Percentiles rank a stretch among this genome's conserved stretches.
These are phyloP conservation scores for Prunus armeniaca DNA, from an alignment of 306 rosid genomes.

Conservation along the genomic window DNA sequence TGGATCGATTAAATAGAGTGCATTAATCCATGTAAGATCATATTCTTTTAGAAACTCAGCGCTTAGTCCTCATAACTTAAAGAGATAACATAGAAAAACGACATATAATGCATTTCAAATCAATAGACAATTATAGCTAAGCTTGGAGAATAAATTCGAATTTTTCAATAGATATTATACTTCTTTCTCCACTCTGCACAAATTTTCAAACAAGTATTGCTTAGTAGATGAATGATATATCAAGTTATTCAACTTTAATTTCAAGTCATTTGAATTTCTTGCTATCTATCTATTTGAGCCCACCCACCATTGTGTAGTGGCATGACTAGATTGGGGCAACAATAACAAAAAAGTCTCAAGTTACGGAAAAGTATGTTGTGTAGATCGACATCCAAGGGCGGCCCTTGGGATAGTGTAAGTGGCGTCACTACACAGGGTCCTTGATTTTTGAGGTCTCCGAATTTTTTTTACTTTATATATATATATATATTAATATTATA, in stretches of 20 bases:
- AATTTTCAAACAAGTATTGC: too few species aligned
- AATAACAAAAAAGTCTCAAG: neutral
- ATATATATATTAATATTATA: too few species aligned
- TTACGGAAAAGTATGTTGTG: neutral
- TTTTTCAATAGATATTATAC: too few species aligned
- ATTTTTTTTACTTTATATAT: too few species aligned
- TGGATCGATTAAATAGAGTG: neutral
- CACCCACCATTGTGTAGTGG: neutral
- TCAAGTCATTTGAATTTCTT: neutral
- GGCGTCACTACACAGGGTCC: rapidly evolving
- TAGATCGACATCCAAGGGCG: neutral
- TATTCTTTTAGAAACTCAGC: too few species aligned
- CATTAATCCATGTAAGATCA: neutral
- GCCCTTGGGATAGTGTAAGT: too few species aligned
- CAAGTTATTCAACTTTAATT: neutral
- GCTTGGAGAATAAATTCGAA: too few species aligned
- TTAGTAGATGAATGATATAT: neutral
- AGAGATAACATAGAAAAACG: too few species aligned
- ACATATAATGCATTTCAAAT: too few species aligned
- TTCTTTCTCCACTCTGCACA: too few species aligned
- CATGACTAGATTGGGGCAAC: neutral
- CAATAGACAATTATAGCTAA: too few species aligned
- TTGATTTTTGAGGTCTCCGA: rapidly evolving
- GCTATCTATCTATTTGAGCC: neutral
- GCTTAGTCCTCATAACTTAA: too few species aligned